Conservation (phyloP, 1,284 basidiomycete genomes). For the Caloboletus firmus region DNA sequence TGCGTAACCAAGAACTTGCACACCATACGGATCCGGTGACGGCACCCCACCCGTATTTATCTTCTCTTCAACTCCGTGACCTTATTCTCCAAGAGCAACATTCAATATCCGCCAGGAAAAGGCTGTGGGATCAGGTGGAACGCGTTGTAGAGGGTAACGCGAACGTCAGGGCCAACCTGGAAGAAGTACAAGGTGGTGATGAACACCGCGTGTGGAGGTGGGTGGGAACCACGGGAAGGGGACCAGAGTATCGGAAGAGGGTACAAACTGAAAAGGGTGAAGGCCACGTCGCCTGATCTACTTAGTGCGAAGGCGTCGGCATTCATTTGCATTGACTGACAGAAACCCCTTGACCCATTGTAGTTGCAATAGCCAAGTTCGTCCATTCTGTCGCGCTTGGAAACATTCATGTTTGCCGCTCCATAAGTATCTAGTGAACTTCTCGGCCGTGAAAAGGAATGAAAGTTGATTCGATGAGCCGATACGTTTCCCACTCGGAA, state of each 20-base stretch:
- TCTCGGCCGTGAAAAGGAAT: slow-evolving; percentile 26
- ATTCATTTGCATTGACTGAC: slow-evolving; percentile 13
- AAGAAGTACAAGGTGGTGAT: slow-evolving; percentile 87
- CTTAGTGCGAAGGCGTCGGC: slow-evolving; percentile 11
- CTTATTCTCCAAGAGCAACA: slow-evolving; percentile 83
- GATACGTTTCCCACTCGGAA: slow-evolving; percentile 29
- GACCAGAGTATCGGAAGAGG: slow-evolving; percentile 37
- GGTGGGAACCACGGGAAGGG: slow-evolving; percentile 58
- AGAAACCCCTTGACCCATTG: slow-evolving; percentile 33
- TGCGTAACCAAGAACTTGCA: slow-evolving; percentile 84
- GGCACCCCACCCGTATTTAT: slow-evolving; percentile 78
- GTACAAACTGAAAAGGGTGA: slow-evolving; percentile 34
- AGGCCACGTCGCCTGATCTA: slow-evolving; percentile 27
- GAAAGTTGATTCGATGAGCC: slow-evolving; percentile 27
- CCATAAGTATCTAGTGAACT: slow-evolving; percentile 28
- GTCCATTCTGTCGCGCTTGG: slow-evolving; percentile 16
- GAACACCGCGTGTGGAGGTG: slow-evolving; percentile 83
- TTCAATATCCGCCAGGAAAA: slow-evolving; percentile 63
- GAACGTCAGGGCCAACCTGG: slow-evolving; percentile 87
- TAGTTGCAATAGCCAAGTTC: slow-evolving; percentile 9
- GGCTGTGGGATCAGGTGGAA: slow-evolving; percentile 87
- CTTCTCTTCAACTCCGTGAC: slow-evolving; percentile 90
- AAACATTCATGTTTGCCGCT: slow-evolving; percentile 20
- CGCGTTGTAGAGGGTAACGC: slow-evolving; percentile 90
- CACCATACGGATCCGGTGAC: slow-evolving; percentile 85